Evolutionary conservation across 108 stramenopile genomes (phyloP), one percentile per base, ranked within the genome.

Genomic region (Nannochloropsis gaditana): DNA sequence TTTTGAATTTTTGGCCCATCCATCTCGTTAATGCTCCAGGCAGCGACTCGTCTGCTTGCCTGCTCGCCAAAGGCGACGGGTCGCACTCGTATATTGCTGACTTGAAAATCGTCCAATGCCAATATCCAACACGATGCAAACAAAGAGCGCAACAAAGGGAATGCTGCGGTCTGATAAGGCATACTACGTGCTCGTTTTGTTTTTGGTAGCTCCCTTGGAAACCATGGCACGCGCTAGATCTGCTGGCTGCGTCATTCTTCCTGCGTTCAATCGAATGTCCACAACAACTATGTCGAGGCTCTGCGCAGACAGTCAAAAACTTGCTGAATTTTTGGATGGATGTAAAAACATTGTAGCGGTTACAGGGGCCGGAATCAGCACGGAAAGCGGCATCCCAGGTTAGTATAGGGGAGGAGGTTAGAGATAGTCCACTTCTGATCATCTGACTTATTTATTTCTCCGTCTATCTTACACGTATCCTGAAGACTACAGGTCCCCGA

Each of bases 301-400:
- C 59, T 73, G 19, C 19, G 59, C 59, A 1, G 59, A 73, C n/a
- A n/a, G 19, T 6, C 59, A 73, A 15, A 15, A n/a, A 15, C 19
- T 73, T 15, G 59, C 59, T n/a, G 59, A 73, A n/a, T 73, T 73
- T 15, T n/a, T 73, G 59, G n/a, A n/a, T n/a, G 59, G n/a, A n/a
- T 73, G 59, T n/a, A 73, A 73, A 42, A 43, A 81, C 21, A 87
- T 84, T 9, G 87, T 94, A 10, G 92, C 94, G 44, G 89, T 98
- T 15, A 97, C 96, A 2, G 98, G 98, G 19, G 98, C 98, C 1
- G 98, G 98, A 4, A 88, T 99, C 80, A 95, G 94, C 4, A 97
- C 97, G 11, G 96, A 96, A 87, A 94, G 93, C 41, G 98, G 98
- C 9, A 97, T 99, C 21, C 43, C 43, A 21, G 43, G 43, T 44